These are phyloP conservation scores for Manihot esculenta DNA, from an alignment of 441 rosid species.

Conservation along the genomic window DNA sequence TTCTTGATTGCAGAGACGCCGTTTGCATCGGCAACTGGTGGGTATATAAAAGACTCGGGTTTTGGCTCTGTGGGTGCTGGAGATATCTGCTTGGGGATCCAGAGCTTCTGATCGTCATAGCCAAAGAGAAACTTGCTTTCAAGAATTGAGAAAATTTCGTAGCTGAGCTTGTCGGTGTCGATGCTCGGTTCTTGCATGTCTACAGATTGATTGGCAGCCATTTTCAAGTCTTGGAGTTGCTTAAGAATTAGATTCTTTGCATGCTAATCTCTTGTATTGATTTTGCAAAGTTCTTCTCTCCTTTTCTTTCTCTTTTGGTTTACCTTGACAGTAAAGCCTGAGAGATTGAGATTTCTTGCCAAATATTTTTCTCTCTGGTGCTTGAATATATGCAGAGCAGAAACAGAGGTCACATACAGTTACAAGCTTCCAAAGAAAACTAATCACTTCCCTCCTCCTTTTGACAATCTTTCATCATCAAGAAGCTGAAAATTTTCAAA, in stretches of 20 bases:
- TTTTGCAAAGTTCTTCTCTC: too few species aligned
- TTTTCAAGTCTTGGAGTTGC: neutral
- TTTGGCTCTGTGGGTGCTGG: constrained; percentile 34
- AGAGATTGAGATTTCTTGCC: constrained; percentile 1
- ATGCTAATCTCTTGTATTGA: too few species aligned
- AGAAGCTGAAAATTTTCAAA: neutral
- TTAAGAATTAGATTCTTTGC: neutral
- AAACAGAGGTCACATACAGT: too few species aligned
- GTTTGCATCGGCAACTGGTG: constrained; percentile 6
- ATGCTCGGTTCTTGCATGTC: constrained; percentile 92
- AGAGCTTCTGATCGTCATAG: constrained; percentile 81
- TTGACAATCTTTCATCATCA: constrained; percentile 1
- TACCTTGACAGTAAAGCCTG: constrained; percentile 21
- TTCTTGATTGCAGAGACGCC: constrained; percentile 53
- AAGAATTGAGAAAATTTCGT: constrained; percentile 90
- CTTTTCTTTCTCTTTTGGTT: neutral
- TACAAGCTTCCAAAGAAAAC: neutral
- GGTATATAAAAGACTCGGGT: constrained; percentile 24
- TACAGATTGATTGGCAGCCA: constrained; percentile 36
- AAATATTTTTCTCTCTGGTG: neutral
- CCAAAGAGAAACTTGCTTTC: constrained; percentile 91
- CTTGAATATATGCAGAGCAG: neutral
- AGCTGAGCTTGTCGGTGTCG: constrained; percentile 91
- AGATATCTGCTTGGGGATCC: constrained; percentile 66
- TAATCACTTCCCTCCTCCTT: neutral